These are phyloP conservation scores for Verbascum thapsus DNA, from an alignment of 257 asterid species.

Conservation along the genomic window DNA sequence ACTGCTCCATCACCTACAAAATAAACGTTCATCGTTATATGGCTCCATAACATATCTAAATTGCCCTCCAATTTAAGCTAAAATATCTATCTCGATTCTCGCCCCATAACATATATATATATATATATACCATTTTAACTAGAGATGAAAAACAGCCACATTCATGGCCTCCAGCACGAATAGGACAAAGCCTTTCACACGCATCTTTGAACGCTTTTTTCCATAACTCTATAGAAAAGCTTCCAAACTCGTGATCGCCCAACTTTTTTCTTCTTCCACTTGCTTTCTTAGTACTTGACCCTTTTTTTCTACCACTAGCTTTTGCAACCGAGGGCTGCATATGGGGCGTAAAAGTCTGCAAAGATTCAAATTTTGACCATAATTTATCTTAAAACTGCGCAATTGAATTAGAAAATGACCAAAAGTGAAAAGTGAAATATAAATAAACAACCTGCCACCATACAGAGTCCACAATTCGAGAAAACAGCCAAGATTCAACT, in stretches of 20 bases:
- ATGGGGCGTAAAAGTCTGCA: constrained; percentile 90
- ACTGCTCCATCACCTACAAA: constrained; percentile 85
- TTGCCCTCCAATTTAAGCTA: too few species aligned
- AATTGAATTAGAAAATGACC: neutral
- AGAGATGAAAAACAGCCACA: constrained; percentile 88
- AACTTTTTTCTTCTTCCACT: constrained; percentile 50
- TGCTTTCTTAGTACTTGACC: constrained; percentile 45
- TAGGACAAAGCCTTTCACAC: constrained; percentile 90
- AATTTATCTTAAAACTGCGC: constrained; percentile 19
- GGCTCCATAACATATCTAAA: too few species aligned
- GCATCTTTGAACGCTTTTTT: constrained; percentile 93
- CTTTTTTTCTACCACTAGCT: constrained; percentile 35
- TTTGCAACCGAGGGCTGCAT: constrained; percentile 78
- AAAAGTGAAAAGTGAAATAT: constrained; percentile 17
- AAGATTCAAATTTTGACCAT: neutral
- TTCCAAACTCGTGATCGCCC: constrained; percentile 66
- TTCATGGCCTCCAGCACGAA: constrained; percentile 68
- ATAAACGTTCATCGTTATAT: constrained; percentile 3
- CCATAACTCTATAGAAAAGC: constrained; percentile 79
- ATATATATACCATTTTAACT: constrained; percentile 83
- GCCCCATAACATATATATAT: too few species aligned
- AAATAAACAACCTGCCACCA: constrained; percentile 92
- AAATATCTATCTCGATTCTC: too few species aligned
- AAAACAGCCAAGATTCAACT: constrained; percentile 91
- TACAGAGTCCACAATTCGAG: constrained; percentile 78